A percentile compares a stretch with the other conserved stretches of the same genome.
Evolutionary conservation across 148 eudicot species (phyloP).

Genomic region (Beta vulgaris): DNA sequence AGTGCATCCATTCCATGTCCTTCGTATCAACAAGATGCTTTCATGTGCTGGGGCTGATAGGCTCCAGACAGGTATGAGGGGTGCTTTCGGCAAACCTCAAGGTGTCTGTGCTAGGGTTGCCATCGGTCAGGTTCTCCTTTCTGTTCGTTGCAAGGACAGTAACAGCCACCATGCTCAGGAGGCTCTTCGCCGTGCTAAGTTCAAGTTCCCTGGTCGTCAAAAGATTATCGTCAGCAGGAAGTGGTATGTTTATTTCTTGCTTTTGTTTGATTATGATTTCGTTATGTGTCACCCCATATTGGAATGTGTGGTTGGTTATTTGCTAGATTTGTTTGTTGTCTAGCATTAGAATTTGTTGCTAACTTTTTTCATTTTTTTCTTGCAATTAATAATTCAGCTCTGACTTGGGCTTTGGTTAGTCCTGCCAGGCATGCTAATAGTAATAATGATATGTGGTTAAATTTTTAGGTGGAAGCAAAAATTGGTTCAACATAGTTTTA

Average conservation of each 20-base stretch:
- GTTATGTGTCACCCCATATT: too few relatives aligned
- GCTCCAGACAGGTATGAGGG: constrained; percentile 45
- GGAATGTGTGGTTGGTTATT: too few relatives aligned
- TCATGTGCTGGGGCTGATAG: constrained; percentile 47
- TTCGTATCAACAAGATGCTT: constrained; percentile 47
- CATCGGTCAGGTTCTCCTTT: constrained; percentile 40
- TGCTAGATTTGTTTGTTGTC: neutral
- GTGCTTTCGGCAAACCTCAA: constrained; percentile 41
- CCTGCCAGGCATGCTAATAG: too few relatives aligned
- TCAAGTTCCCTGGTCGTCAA: constrained; percentile 49
- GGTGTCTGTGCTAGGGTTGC: constrained; percentile 41
- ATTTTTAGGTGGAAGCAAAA: too few relatives aligned
- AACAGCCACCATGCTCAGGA: constrained; percentile 37
- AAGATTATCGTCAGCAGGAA: constrained; percentile 42
- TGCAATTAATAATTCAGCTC: too few relatives aligned
- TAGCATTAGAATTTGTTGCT: too few relatives aligned
- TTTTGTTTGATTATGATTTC: neutral
- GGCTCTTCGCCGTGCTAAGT: constrained; percentile 46
- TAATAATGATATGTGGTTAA: too few relatives aligned
- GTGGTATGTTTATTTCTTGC: constrained; percentile 27
- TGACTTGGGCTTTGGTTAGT: too few relatives aligned
- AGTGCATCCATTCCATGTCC: constrained; percentile 42
- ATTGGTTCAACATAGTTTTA: too few relatives aligned
- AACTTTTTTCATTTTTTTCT: too few relatives aligned
- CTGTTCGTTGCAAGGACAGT: constrained; percentile 40